Conservation (phyloP, 2,329 filamentous ascomycete genomes). For the Aspergillus proliferans region DNA sequence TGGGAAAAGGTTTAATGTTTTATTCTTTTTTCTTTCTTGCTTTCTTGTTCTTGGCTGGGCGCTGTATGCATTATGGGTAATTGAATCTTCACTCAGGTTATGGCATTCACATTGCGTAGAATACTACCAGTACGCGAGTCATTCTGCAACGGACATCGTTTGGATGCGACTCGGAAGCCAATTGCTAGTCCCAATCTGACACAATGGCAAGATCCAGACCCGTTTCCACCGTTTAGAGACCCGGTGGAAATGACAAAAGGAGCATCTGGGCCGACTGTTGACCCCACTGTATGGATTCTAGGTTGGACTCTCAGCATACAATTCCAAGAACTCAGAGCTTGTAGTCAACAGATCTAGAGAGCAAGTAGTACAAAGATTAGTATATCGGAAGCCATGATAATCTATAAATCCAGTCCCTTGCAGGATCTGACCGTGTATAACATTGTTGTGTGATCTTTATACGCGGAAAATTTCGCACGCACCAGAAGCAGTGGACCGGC, state of each 20-base stretch:
- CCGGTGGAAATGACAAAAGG: background rate
- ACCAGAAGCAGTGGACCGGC: background rate
- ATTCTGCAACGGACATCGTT: too few relatives aligned
- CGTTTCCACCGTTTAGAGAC: background rate
- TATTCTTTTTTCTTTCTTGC: background rate
- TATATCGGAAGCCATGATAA: background rate
- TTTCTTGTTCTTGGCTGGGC: background rate
- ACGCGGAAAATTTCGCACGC: background rate
- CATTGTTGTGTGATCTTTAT: background rate
- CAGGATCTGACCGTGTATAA: background rate
- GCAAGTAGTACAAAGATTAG: background rate
- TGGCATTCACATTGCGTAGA: too few relatives aligned
- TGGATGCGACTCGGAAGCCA: too few relatives aligned
- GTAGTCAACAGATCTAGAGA: background rate
- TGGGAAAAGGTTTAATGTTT: conserved; percentile 62
- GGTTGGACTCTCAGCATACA: background rate
- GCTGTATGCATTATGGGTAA: too few relatives aligned
- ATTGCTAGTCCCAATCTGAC: too few relatives aligned
- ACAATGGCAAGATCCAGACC: background rate
- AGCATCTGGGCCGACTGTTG: background rate
- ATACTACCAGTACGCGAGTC: too few relatives aligned
- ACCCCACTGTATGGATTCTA: background rate
- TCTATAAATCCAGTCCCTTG: background rate
- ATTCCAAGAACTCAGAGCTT: background rate
- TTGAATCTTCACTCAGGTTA: too few relatives aligned